phyloP scores from a whole-genome alignment of 805 yeast genomes.

The Hanseniaspora valbyensis region DNA sequence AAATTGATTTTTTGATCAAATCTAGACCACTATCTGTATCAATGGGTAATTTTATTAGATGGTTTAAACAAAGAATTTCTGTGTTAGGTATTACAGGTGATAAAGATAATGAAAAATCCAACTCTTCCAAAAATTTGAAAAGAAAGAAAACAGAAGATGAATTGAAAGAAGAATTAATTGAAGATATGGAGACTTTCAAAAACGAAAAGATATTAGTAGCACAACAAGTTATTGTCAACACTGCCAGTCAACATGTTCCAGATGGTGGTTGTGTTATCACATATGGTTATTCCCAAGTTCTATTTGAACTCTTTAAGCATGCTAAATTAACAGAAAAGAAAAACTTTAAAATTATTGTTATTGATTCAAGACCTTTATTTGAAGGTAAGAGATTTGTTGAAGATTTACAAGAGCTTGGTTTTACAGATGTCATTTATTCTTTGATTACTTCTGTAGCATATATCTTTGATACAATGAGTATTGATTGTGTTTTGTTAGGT shows the following conservation, averaged over 20 bases:
- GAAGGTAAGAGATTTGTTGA: constrained; percentile 78
- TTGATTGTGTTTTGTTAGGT: constrained; percentile 84
- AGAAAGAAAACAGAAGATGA: constrained; percentile 29
- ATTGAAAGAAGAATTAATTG: constrained; percentile 56
- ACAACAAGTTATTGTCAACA: constrained; percentile 68
- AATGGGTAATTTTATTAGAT: constrained; percentile 96
- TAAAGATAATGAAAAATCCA: neutral
- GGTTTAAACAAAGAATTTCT: constrained; percentile 91
- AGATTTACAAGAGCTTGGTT: constrained; percentile 47
- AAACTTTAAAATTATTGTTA: constrained; percentile 72
- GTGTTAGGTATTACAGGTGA: constrained; percentile 54
- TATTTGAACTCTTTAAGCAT: constrained; percentile 59
- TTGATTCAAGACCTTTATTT: constrained; percentile 86
- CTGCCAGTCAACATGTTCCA: constrained; percentile 65
- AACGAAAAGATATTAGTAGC: constrained; percentile 76
- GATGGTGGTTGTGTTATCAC: constrained; percentile 74
- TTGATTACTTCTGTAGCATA: constrained; percentile 69
- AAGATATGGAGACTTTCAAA: constrained; percentile 67
- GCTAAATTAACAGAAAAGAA: constrained; percentile 50
- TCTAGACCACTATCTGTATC: constrained; percentile 86
- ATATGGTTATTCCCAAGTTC: constrained; percentile 78
- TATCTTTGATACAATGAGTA: constrained; percentile 55
- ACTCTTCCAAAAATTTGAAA: constrained; percentile 34
- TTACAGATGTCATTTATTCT: constrained; percentile 59
- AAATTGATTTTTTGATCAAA: constrained; percentile 80